A percentile compares a stretch with the other conserved stretches of the same genome.
These are phyloP conservation scores for Suillus plorans DNA, from an alignment of 768 basidiomycete genomes.

Conservation along the genomic window DNA sequence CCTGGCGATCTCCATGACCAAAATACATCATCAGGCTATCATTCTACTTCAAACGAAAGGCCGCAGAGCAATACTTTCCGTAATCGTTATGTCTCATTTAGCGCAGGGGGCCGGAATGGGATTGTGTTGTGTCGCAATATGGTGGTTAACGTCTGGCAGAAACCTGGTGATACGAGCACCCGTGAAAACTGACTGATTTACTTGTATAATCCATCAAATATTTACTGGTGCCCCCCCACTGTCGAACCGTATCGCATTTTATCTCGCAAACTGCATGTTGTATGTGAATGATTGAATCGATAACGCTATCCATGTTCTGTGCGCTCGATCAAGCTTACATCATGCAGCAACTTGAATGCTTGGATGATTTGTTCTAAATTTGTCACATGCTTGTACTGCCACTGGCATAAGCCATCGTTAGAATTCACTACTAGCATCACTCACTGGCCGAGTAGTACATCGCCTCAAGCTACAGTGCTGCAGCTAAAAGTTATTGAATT, in stretches of 20 bases:
- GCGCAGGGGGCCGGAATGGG: constrained; percentile 25
- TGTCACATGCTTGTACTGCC: not conserved
- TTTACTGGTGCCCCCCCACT: not conserved
- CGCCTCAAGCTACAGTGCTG: not conserved
- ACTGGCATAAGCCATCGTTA: not conserved
- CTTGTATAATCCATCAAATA: not conserved
- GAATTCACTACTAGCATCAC: not conserved
- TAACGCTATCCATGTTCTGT: not conserved
- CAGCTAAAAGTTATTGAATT: not conserved
- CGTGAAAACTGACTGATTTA: not conserved
- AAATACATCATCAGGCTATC: constrained; percentile 14
- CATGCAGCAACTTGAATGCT: not conserved
- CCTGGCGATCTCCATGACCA: constrained; percentile 19
- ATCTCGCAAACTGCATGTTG: not conserved
- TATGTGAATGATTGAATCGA: not conserved
- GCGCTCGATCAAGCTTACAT: not conserved
- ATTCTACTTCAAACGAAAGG: constrained; percentile 17
- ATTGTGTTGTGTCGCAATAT: constrained; percentile 24
- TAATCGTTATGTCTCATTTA: constrained; percentile 23
- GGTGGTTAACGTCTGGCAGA: constrained; percentile 30
- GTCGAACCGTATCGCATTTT: not conserved
- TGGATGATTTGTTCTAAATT: not conserved
- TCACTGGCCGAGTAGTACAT: not conserved
- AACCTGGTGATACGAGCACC: not conserved
- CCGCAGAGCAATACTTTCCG: constrained; percentile 20